phyloP scores from a whole-genome alignment of 1,284 basidiomycete species.

The Ganoderma multipileum region DNA sequence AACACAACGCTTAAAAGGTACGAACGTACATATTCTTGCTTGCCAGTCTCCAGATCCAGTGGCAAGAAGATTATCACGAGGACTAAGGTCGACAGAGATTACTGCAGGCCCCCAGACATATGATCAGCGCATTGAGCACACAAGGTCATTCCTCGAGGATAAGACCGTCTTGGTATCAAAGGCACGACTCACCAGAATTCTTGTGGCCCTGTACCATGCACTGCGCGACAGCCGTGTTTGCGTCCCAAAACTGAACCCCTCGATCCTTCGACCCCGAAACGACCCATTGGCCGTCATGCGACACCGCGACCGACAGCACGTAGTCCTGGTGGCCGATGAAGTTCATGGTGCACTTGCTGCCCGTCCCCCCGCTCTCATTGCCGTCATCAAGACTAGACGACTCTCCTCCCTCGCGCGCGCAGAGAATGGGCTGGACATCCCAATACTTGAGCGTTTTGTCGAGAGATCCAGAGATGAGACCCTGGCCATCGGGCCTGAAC shows the following conservation, averaged over 20 bases:
- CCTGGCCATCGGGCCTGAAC: constrained; percentile 77
- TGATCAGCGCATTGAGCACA: constrained; percentile 6
- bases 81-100: constrained; percentile 84
- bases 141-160: neutral
- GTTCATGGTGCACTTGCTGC: constrained; percentile 62
- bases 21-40: constrained; percentile 73
- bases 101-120: constrained; percentile 60
- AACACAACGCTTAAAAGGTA: no score
- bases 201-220: constrained; percentile 87
- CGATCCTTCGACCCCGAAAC: constrained; percentile 83
- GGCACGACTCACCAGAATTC: constrained; percentile 65
- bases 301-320: constrained; percentile 69
- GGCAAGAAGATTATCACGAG: constrained; percentile 74
- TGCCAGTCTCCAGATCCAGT: constrained; percentile 88
- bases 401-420: constrained; percentile 28
- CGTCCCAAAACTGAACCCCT: constrained; percentile 82
- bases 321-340: constrained; percentile 78
- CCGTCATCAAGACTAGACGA: constrained; percentile 24
- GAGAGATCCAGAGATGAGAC: constrained; percentile 72
- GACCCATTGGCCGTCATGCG: constrained; percentile 78
- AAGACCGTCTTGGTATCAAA: neutral
- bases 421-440: constrained; percentile 56
- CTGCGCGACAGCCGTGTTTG: constrained; percentile 70
- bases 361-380: constrained; percentile 43
- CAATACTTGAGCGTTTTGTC: constrained; percentile 82